Conservation (phyloP, 1,284 basidiomycete genomes). For the Athelia psychrophila region DNA sequence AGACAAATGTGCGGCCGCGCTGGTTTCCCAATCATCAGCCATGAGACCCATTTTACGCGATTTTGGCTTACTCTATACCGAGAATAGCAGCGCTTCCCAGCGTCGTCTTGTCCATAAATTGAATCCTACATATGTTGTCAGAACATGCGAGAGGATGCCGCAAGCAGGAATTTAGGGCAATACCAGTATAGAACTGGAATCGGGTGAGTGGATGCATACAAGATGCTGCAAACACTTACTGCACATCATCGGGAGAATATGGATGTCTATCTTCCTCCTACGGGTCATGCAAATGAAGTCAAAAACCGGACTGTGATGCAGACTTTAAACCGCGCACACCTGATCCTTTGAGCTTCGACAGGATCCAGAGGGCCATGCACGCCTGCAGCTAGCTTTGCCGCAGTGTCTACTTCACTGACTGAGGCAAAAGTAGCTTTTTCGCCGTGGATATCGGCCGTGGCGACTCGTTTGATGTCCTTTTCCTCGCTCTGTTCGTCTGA, state of each 20-base stretch:
- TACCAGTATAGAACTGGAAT: slow-evolving; percentile 57
- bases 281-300: not conserved
- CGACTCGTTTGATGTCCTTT: not conserved
- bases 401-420: slow-evolving; percentile 50
- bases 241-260: slow-evolving; percentile 71
- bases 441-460: not conserved
- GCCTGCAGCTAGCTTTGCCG: slow-evolving; percentile 49
- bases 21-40: slow-evolving; percentile 20
- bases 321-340: slow-evolving; percentile 32
- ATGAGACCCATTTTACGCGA: not conserved
- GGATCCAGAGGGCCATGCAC: slow-evolving; percentile 43
- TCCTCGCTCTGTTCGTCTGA: not conserved
- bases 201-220: not conserved
- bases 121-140: slow-evolving; percentile 45
- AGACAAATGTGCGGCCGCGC: slow-evolving; percentile 48
- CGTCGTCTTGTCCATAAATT: slow-evolving; percentile 75
- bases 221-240: slow-evolving; percentile 39
- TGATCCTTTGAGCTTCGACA: slow-evolving; percentile 46
- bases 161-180: slow-evolving; percentile 5
- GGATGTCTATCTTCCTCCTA: slow-evolving; percentile 63
- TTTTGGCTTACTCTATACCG: slow-evolving; percentile 49
- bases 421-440: slow-evolving; percentile 10
- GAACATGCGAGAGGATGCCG: slow-evolving; percentile 3
- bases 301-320: not conserved
- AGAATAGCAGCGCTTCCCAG: slow-evolving; percentile 65